Evolutionary conservation across 257 asterid genomes (phyloP), one percentile per base, ranked within the genome.

Genomic region (Paraleonurus japonicus): DNA sequence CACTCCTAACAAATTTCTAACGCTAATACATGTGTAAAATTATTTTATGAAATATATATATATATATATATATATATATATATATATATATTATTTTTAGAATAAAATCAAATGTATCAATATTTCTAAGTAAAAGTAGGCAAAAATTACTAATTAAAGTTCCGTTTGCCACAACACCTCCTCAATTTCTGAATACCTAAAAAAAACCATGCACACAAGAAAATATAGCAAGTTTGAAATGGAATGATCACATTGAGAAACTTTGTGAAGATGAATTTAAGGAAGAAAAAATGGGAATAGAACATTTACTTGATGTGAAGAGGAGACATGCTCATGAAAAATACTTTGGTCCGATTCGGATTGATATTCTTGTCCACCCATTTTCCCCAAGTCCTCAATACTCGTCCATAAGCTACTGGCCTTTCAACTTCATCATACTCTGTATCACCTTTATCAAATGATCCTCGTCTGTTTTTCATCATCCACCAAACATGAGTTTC

Each of bases 221-320:
- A 37, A 37, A 37, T 9, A 37, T 37, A 39, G 47, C 50, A 41
- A 11, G 50, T 41, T 35, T 41, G 50, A 12, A 41, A 41, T 41
- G 2, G 11, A 41, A 39, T 11, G 15, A 13, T 43, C 7, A 43
- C 51, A 43, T 15, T 43, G 3, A 41, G 50, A 43, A 13, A 0
- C 5, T 13, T 43, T 43, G 19, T 43, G 51, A 43, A 13, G 51
- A 15, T 43, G 17, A 71, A 27, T 32, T 10, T 4, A 2, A 24
- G 41, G 65, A 45, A 69, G 61, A 23, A 0, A 61, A 63, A 28
- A 13, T 30, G 39, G 12, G 3, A 63, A 20, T 22, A 20, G 33
- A 12, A 22, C 55, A 41, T 41, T 72, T 90, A 90, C 96, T 85
- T 88, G 86, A 90, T 85, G 71, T 76, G 84, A 57, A 80, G 81